Base-by-base conservation (phyloP, 2,329 filamentous ascomycete species). In the Tolypocladium nubicola region DNA sequence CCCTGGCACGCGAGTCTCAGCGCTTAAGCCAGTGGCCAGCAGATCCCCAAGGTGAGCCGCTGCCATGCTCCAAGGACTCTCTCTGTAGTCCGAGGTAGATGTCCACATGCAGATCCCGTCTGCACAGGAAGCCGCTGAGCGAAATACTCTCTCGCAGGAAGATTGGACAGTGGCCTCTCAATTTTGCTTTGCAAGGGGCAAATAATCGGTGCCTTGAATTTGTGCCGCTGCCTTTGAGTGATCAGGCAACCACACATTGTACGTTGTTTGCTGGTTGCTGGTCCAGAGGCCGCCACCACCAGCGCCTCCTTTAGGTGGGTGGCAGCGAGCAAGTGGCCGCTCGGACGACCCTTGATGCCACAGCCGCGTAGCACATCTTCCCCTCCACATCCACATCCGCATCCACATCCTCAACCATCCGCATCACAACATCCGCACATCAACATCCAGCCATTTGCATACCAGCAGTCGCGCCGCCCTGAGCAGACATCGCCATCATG, bases 401-500 rank as follows among this genome's bases (percentile, higher is more conserved):
- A 40, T 43, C 54, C 30, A 39, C 54, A 49, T 56, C 58, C 47
- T 56, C 57, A 35, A 55, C 26, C 54, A 47, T 37, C 38, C 55
- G 40, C 52, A 57, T 55, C 54, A 43, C 50, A 57, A 54, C 37
- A 19, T 53, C 58, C 45, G 39, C 54, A 41, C 49, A 35, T 16
- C 50, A 40, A 49, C 52, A 33, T 26, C 47, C 55, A 54, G 40
- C 33, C 40, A 41, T 54, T 40, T 53, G 53, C 58, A 26, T 53
- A 35, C 38, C 39, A 54, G 52, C 52, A 26, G 52, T 52, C 53
- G 43, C 45, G 33, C 33, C 41, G 11, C 35, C 40, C 50, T 30
- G 47, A 56, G 53, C 49, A 52, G 37, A 50, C 58, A 65, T 66
- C 70, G 70, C 75, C 79, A 81, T 68, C 76, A 99, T 97, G 94